Evolutionary conservation across 169 alveolate genomes (phyloP).

Genomic region (Cryptosporidium ubiquitum): DNA sequence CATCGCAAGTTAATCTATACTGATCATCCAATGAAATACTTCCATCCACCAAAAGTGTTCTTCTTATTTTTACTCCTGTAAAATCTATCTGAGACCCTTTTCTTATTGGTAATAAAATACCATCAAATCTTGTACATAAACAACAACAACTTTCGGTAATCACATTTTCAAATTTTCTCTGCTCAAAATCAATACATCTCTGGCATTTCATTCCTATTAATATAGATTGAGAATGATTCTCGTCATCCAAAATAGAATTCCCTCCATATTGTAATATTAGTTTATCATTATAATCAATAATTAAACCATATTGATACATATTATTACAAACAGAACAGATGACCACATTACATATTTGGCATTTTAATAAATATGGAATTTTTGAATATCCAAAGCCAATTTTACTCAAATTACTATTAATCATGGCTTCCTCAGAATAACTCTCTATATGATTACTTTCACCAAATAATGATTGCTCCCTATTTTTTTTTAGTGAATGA

Average conservation of each 20-base stretch:
- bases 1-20: background rate
- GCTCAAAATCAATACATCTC: conserved; percentile 15
- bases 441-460: background rate
- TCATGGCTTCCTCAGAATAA: background rate
- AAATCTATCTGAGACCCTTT: conserved; percentile 37
- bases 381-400: background rate
- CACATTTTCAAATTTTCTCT: background rate
- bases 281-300: background rate
- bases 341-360: conserved; percentile 28
- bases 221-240: background rate
- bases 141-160: conserved; percentile 40
- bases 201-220: background rate
- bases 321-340: conserved; percentile 28
- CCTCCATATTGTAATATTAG: background rate
- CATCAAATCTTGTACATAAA: conserved; percentile 63
- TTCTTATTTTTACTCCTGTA: conserved; percentile 6
- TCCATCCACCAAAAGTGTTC: conserved; percentile 39
- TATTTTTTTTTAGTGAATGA: background rate
- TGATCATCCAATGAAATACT: conserved; percentile 38
- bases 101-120: conserved; percentile 9
- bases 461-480: background rate
- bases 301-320: background rate
- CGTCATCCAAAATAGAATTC: background rate
- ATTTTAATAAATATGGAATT: background rate
- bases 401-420: too few relatives aligned